Evolutionary conservation across 2,329 filamentous ascomycete genomes (phyloP), one percentile per base, ranked within the genome.

Genomic region (Dactylellina sp.): DNA sequence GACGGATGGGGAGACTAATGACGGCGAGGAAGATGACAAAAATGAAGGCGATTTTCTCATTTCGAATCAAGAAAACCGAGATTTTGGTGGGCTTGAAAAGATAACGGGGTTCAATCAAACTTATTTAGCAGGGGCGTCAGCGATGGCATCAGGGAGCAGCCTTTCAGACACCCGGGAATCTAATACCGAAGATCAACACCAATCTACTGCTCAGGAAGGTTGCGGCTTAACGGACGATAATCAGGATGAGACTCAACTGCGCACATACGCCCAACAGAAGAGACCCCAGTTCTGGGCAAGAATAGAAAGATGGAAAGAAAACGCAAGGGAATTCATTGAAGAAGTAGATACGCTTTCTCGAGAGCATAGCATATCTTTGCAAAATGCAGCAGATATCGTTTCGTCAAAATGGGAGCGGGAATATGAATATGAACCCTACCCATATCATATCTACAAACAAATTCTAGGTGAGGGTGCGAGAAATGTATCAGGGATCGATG

Each of bases 391-490:
- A 18, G 53, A 44, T 18, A 57, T 57, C 6, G 35, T 57, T 11
- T 46, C 37, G 22, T 24, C 2, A 20, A 14, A 44, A n/a, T 32
- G 39, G 37, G 37, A 46, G 37, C 37, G 12, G 12, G 32, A 1
- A 14, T 18, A n/a, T 18, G 2, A 2, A 11, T 2, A 7, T 5
- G 39, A 57, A 32, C 6, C 7, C 16, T 24, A 42, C 6, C 53
- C 53, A 18, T 57, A 46, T 46, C 37, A 57, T 14, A 32, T 57
- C 53, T 46, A 32, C 44, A 22, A n/a, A n/a, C 53, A 46, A 20
- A 57, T 57, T 46, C 9, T 42, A 22, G 35, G n/a, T 3, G 7
- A 56, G 32, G 39, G 18, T n/a, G 11, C 1, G 6, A 20, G n/a
- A 14, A 28, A 20, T 2, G 14, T 40, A 14, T 22, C 9, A n/a